phyloP scores from a whole-genome alignment of 1,284 basidiomycete species.

The Psilocybe mexicana region DNA sequence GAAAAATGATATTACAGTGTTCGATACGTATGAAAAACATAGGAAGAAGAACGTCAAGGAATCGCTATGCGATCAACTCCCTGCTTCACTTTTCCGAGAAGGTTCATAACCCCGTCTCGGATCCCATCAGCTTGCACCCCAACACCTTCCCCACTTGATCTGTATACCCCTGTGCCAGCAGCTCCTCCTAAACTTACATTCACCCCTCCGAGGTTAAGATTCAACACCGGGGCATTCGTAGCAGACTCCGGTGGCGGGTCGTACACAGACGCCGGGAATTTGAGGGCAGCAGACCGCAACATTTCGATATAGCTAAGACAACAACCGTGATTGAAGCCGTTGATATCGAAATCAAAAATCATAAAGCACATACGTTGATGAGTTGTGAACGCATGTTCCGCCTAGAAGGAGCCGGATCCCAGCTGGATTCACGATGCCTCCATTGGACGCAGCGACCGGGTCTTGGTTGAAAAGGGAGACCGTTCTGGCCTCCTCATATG shows the following conservation, averaged over 20 bases:
- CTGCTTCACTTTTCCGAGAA: conserved; percentile 87
- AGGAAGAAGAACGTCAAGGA: conserved; percentile 11
- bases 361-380: conserved; percentile 63
- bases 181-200: conserved; percentile 89
- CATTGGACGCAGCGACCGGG: conserved; percentile 43
- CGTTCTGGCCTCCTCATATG: conserved; percentile 89
- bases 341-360: background rate
- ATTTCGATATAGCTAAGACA: conserved; percentile 68
- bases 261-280: conserved; percentile 66
- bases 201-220: conserved; percentile 87
- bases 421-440: conserved; percentile 51
- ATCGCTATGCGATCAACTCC: conserved; percentile 77
- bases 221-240: conserved; percentile 71
- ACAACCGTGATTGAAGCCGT: conserved; percentile 11
- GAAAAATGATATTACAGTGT: conserved; percentile 14
- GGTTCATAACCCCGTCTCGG: conserved; percentile 81
- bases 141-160: conserved; percentile 70
- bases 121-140: conserved; percentile 81
- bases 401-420: conserved; percentile 83
- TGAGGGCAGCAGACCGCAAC: conserved; percentile 61
- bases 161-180: conserved; percentile 79
- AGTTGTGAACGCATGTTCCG: conserved; percentile 92
- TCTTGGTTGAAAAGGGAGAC: conserved; percentile 88
- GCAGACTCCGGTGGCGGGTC: conserved; percentile 71
- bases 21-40: conserved; percentile 4